Conservation (phyloP, 2,329 filamentous ascomycete species). For the Paraphoma chrysanthemicola region DNA sequence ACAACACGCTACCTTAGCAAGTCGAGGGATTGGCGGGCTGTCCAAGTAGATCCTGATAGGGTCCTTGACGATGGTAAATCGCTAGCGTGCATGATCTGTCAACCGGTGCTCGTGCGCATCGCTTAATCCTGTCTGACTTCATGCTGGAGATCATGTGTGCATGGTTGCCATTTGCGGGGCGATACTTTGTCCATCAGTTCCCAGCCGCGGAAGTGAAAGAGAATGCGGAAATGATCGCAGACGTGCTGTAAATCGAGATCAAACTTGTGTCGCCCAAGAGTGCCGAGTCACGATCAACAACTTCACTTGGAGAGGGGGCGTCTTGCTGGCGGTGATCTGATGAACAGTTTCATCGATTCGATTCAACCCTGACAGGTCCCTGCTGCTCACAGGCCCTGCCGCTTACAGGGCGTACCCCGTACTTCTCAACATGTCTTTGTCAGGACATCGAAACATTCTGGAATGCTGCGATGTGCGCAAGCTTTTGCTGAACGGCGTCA, state of each 20-base stretch:
- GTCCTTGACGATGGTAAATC: conserved; percentile 11
- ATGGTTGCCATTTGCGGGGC: neutral
- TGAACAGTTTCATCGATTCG: too few species aligned
- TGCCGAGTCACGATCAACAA: neutral
- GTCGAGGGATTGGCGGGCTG: conserved; percentile 5
- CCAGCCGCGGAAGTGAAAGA: neutral
- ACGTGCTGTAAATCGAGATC: neutral
- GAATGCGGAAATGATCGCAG: neutral
- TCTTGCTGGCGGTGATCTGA: too few species aligned
- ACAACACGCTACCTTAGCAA: neutral
- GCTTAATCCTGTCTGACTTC: conserved; percentile 9
- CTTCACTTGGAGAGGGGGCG: too few species aligned
- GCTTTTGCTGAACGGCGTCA: neutral
- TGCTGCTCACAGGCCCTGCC: too few species aligned
- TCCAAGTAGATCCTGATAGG: conserved; percentile 17
- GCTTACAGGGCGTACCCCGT: neutral
- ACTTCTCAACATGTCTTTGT: neutral
- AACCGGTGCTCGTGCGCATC: conserved; percentile 9
- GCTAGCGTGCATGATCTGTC: conserved; percentile 21
- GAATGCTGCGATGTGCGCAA: conserved; percentile 14
- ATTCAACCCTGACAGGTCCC: too few species aligned
- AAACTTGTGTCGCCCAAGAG: neutral
- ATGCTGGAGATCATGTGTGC: conserved; percentile 10
- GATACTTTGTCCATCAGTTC: neutral
- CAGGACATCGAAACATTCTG: conserved; percentile 14